Conservation (phyloP, 1,139 yeast genomes). For the Waltiozyma sp. region DNA sequence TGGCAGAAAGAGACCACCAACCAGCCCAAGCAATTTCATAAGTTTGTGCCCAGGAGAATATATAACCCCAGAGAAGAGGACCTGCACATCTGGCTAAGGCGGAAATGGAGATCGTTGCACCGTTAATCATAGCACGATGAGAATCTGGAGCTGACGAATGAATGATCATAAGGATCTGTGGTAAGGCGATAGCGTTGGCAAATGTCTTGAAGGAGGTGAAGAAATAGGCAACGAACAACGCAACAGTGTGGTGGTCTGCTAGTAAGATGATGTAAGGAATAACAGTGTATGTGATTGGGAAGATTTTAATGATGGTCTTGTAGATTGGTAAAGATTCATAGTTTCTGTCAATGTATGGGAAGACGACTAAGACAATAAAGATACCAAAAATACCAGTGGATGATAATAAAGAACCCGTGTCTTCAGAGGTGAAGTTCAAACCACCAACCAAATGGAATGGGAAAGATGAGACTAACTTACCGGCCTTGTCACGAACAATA, state of each 20-base stretch:
- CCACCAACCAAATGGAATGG: slow-evolving; percentile 40
- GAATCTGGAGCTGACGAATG: slow-evolving; percentile 37
- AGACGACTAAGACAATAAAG: slow-evolving; percentile 36
- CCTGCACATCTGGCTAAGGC: slow-evolving; percentile 48
- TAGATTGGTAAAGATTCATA: slow-evolving; percentile 37
- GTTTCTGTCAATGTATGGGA: slow-evolving; percentile 43
- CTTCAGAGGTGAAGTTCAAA: slow-evolving; percentile 33
- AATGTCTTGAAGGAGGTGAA: slow-evolving; percentile 24
- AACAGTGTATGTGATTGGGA: slow-evolving; percentile 36
- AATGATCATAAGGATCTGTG: slow-evolving; percentile 32
- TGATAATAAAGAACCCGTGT: slow-evolving; percentile 44
- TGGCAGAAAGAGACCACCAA: slow-evolving; percentile 35
- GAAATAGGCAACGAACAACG: slow-evolving; percentile 11
- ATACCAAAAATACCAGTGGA: slow-evolving; percentile 48
- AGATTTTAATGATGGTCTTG: slow-evolving; percentile 28
- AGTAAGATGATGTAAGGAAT: slow-evolving; percentile 41
- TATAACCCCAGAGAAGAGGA: slow-evolving; percentile 47
- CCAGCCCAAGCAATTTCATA: slow-evolving; percentile 35
- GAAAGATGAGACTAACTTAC: slow-evolving; percentile 26
- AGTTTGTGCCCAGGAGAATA: slow-evolving; percentile 39
- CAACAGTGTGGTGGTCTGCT: slow-evolving; percentile 6
- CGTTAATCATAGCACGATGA: slow-evolving; percentile 41
- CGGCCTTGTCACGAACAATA: slow-evolving; percentile 19
- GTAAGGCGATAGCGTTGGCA: slow-evolving; percentile 28
- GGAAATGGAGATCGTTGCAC: slow-evolving; percentile 35